Percentiles rank a stretch among this genome's conserved stretches.
phyloP scores from a whole-genome alignment of 2,329 filamentous ascomycete genomes.

The Hypoxylon sp. region DNA sequence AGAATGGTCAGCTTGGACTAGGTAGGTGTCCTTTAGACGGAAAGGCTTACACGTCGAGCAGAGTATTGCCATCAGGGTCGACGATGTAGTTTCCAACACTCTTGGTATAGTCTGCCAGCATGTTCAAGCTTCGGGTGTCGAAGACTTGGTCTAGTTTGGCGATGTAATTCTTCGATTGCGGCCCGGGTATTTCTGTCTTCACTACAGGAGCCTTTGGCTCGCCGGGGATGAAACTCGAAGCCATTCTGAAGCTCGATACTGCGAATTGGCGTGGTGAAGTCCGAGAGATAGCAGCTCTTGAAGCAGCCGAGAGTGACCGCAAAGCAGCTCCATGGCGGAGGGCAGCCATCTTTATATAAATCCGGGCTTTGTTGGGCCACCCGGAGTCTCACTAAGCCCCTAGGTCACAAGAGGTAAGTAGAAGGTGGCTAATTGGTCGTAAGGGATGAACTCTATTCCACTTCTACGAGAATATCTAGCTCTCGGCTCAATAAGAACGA shows the following conservation, averaged over 20 bases:
- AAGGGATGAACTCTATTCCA: constrained; percentile 14
- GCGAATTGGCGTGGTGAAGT: constrained; percentile 39
- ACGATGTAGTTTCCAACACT: constrained; percentile 85
- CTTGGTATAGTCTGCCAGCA: constrained; percentile 81
- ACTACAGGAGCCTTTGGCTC: constrained; percentile 67
- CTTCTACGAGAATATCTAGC: constrained; percentile 19
- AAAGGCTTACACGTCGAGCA: constrained; percentile 75
- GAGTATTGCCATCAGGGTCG: constrained; percentile 77
- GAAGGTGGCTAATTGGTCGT: constrained; percentile 30
- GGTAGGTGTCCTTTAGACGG: not conserved
- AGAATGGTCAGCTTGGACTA: constrained; percentile 27
- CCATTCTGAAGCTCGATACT: constrained; percentile 47
- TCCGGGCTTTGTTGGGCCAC: constrained; percentile 5
- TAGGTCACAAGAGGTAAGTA: constrained; percentile 24
- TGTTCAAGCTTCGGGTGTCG: constrained; percentile 87
- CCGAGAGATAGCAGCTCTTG: constrained; percentile 34
- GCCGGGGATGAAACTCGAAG: constrained; percentile 51
- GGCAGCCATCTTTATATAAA: constrained; percentile 45
- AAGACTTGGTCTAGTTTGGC: constrained; percentile 82
- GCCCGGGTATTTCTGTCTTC: constrained; percentile 78
- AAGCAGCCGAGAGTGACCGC: constrained; percentile 45
- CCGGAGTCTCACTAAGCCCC: constrained; percentile 15
- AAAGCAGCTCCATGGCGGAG: constrained; percentile 49
- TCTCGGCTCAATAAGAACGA: constrained; percentile 13
- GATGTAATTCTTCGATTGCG: constrained; percentile 76